These are phyloP conservation scores for Nothopassalora personata DNA, from an alignment of 2,329 filamentous ascomycete species.

Conservation along the genomic window DNA sequence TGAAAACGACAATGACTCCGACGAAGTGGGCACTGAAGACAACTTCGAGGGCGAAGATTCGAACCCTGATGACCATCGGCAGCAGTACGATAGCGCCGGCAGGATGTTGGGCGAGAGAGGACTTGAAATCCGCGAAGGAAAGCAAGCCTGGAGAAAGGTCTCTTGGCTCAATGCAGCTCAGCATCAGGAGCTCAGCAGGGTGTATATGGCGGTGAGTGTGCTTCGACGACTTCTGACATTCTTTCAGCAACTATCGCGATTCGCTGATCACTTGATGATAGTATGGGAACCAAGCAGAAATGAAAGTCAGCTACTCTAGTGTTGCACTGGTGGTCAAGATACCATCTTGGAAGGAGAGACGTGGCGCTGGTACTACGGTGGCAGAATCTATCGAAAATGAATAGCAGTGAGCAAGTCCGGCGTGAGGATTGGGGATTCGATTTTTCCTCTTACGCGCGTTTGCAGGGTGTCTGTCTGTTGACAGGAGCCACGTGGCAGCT, in stretches of 20 bases:
- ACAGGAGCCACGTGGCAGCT: too few species aligned
- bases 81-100: background rate
- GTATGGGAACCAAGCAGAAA: slow-evolving; percentile 20
- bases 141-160: background rate
- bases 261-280: background rate
- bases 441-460: background rate
- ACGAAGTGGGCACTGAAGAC: background rate
- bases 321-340: slow-evolving; percentile 17
- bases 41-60: background rate
- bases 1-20: background rate
- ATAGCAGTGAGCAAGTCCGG: background rate
- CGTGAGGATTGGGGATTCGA: background rate
- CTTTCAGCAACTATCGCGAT: background rate
- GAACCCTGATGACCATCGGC: too few species aligned
- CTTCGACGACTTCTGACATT: background rate
- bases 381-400: background rate
- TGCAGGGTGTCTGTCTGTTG: too few species aligned
- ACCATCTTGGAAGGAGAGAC: slow-evolving; percentile 6
- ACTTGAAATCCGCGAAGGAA: background rate
- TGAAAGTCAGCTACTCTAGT: slow-evolving; percentile 14
- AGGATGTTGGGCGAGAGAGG: background rate
- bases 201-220: background rate
- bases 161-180: background rate
- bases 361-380: background rate
- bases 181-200: background rate